Base-by-base conservation (phyloP, 2,329 filamentous ascomycete species). In the Boeremia lycopersici region DNA sequence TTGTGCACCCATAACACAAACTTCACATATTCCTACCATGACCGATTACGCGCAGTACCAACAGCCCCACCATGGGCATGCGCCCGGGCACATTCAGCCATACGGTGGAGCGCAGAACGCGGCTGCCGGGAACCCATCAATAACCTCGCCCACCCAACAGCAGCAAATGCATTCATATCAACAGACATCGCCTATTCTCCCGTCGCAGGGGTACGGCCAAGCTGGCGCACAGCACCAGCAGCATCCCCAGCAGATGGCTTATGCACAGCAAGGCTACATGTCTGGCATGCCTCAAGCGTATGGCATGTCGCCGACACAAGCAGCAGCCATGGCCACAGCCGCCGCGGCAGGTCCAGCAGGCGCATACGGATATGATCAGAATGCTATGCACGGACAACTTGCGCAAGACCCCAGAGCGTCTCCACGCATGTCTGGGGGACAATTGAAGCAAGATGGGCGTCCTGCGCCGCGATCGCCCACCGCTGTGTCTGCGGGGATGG, bases 271-370 rank as follows among this genome's bases (percentile, higher is more conserved):
- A 72, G 88, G 86, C 54, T 89, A 93, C 53, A 82, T 89, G 58
- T 85, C 88, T 61, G 83, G 83, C 68, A 91, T 96, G 86, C 88
- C 90, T 48, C 79, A 81, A 56, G 78, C 78, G 19, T 96, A 96
- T 78, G 88, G 84, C 53, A 91, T 93, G 77, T 88, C 89, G 30
- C 85, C 89, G 17, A 91, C 92, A 41, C 91, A 96, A 75, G 92
- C 92, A 12, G 93, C 93, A 44, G 93, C 93, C 54, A 95, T 96
- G 90, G 93, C 89, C 19, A 96, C 93, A 1, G 93, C 93, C 15
- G 93, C 93, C 1, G 93, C 93, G 10, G 93, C 92, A 6, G 93
- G 93, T 35, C 89, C 91, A 57, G 85, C 79, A 59, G 72, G 67
- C 9, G 89, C 89, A 64, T 88, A 89, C 58, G 53, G 53, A 35